Base-by-base conservation (phyloP, 805 yeast genomes). In the Metschnikowia sp. region DNA sequence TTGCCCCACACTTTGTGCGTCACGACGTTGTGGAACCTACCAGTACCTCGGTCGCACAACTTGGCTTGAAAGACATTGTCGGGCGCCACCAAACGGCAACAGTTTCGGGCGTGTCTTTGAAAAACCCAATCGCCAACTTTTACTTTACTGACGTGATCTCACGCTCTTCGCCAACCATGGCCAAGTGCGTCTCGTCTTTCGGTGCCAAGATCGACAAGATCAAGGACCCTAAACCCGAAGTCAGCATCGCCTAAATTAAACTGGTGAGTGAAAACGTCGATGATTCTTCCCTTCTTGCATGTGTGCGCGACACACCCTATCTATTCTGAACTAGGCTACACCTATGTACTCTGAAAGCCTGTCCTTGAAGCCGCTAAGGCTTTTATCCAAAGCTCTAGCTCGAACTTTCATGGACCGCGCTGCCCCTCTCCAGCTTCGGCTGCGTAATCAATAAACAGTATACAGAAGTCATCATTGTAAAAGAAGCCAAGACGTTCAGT, bases 121-220 rank as follows among this genome's bases (percentile, higher is more conserved):
- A 75, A 66, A 82, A 84, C 66, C 90, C 90, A 48, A 83, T 88
- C 62, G 80, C 79, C 57, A 86, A 88, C 80, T 88, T 86, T 68
- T 88, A 88, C 75, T 85, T 88, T 77, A 88, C 96, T 32, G 92
- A 88, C 66, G 88, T 86, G 52, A 84, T 88, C 56, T 84, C 95
- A 22, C 80, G 96, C 74, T 81, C 88, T 47, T 88, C 96, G 42
- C 88, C 89, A 55, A 88, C 96, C 30, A 88, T 88, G 96, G 95
- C 96, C 36, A 84, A 79, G 70, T 86, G 95, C 74, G 82, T 89
- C 50, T 77, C 84, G 45, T 72, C 84, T 48, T 83, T 84, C 61
- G 88, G 88, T 44, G 78, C 84, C 48, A 78, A 81, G 69, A 72
- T 81, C 54, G 87, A 82, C 54, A 82, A 82, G 64, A 66, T 74